Conservation (phyloP, 2,329 filamentous ascomycete species). For the Curvularia eragrostidis region DNA sequence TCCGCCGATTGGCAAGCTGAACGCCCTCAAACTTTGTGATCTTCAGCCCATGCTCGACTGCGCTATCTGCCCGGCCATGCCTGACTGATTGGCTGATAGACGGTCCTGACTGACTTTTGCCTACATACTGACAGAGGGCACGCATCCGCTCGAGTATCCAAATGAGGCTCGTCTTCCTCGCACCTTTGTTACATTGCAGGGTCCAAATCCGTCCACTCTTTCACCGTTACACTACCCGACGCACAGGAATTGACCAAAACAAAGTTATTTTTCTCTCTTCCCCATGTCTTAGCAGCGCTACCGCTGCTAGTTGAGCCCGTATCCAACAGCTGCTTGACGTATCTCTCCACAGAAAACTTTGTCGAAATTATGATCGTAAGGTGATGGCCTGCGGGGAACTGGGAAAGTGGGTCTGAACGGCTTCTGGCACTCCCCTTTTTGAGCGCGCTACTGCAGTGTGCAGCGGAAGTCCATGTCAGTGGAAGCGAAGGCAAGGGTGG, state of each 20-base stretch:
- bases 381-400: slow-evolving; percentile 49
- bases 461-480: slow-evolving; percentile 46
- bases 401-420: slow-evolving; percentile 44
- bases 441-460: slow-evolving; percentile 44
- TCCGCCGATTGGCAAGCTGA: background rate
- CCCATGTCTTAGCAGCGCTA: slow-evolving; percentile 2
- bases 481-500: slow-evolving; percentile 46
- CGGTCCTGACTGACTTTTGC: background rate
- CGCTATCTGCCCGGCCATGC: slow-evolving; percentile 3
- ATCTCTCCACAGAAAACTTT: slow-evolving; percentile 40
- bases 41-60: slow-evolving; percentile 13
- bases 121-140: background rate
- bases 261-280: background rate
- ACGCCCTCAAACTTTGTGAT: slow-evolving; percentile 5
- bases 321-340: slow-evolving; percentile 26
- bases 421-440: slow-evolving; percentile 31
- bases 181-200: slow-evolving; percentile 8
- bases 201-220: slow-evolving; percentile 4
- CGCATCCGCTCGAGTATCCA: slow-evolving; percentile 1
- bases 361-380: slow-evolving; percentile 39
- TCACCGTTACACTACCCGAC: background rate
- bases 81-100: background rate
- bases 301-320: slow-evolving; percentile 21
- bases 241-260: background rate
- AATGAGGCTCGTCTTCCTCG: background rate